Evolutionary conservation across 805 yeast species (phyloP).

Genomic region (Yarrowia keelungensis): DNA sequence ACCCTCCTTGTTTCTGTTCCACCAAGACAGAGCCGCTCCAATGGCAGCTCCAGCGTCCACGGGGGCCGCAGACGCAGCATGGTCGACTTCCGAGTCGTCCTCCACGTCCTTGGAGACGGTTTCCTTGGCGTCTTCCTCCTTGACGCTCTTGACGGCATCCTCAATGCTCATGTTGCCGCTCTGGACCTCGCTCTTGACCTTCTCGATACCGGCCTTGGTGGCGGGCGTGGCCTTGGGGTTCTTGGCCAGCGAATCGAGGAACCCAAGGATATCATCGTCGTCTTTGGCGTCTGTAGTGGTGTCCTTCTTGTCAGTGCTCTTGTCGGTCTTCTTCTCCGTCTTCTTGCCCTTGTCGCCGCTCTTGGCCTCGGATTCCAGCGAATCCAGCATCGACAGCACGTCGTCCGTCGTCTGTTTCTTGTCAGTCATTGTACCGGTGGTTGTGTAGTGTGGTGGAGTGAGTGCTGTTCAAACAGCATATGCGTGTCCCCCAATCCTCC

Average conservation of each 20-base stretch:
- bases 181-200: conserved; percentile 32
- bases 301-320: not conserved
- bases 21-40: conserved; percentile 50
- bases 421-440: conserved; percentile 20
- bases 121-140: conserved; percentile 15
- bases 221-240: conserved; percentile 40
- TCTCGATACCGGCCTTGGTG: conserved; percentile 26
- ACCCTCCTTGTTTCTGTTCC: conserved; percentile 51
- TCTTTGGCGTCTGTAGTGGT: conserved; percentile 36
- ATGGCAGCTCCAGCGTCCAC: conserved; percentile 46
- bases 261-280: conserved; percentile 54
- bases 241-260: conserved; percentile 52
- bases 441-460: not conserved
- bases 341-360: conserved; percentile 39
- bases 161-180: conserved; percentile 32
- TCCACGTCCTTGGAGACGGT: not conserved
- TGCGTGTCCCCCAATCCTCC: conserved; percentile 27
- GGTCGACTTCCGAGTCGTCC: conserved; percentile 8
- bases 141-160: conserved; percentile 22
- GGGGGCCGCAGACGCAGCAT: conserved; percentile 12
- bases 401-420: conserved; percentile 48
- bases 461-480: not conserved
- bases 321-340: conserved; percentile 31
- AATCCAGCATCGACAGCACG: conserved; percentile 53
- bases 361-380: conserved; percentile 48